Evolutionary conservation across 2,329 filamentous ascomycete genomes (phyloP).

Genomic region (Coleophoma cylindrospora): DNA sequence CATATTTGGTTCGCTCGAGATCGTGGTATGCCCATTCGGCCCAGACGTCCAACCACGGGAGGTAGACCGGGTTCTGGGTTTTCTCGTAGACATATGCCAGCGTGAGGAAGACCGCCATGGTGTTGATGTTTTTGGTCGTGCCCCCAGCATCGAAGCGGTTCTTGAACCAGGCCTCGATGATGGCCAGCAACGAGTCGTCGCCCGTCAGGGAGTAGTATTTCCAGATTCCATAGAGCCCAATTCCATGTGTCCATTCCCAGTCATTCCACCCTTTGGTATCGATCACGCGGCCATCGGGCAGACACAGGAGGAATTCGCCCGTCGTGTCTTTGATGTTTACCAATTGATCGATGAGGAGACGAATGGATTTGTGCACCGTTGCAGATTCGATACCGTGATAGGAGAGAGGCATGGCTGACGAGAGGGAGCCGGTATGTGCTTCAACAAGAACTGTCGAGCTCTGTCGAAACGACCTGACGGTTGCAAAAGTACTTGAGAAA

Average conservation of each 20-base stretch:
- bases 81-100: constrained; percentile 75
- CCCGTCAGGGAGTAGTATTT: constrained; percentile 74
- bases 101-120: constrained; percentile 76
- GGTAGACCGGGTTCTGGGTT: constrained; percentile 61
- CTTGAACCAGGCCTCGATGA: constrained; percentile 65
- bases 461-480: too few species aligned
- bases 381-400: constrained; percentile 40
- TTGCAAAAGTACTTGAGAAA: too few species aligned
- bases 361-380: constrained; percentile 48
- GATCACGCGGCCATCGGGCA: constrained; percentile 53
- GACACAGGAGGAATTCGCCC: constrained; percentile 65
- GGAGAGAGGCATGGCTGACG: constrained; percentile 33
- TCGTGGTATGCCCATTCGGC: constrained; percentile 84
- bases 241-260: constrained; percentile 81
- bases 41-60: constrained; percentile 77
- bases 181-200: constrained; percentile 45
- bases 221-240: constrained; percentile 77
- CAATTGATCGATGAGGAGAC: constrained; percentile 65
- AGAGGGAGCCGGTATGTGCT: not conserved
- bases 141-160: constrained; percentile 46
- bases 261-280: constrained; percentile 82
- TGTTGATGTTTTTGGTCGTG: constrained; percentile 77
- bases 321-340: constrained; percentile 65
- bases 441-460: too few species aligned
- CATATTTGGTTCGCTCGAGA: constrained; percentile 64